A percentile compares a stretch with the other conserved stretches of the same genome.
phyloP scores from a whole-genome alignment of 2,329 filamentous ascomycete species.

The Exophiala alcalophila region DNA sequence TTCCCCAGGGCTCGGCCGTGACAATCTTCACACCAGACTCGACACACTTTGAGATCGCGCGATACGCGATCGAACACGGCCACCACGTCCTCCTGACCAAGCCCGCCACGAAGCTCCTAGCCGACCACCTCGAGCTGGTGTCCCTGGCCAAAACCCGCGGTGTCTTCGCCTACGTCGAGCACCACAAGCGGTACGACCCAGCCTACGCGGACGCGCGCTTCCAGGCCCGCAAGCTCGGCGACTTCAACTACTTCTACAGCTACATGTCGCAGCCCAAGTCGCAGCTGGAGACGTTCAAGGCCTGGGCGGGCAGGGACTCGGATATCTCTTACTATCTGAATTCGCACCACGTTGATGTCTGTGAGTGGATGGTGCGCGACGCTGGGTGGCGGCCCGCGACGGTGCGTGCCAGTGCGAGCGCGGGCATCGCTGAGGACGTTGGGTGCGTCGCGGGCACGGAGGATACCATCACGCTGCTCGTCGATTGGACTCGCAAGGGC shows the following conservation, averaged over 20 bases:
- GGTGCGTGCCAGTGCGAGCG: slow-evolving; percentile 74
- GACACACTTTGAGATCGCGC: slow-evolving; percentile 85
- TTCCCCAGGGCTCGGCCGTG: slow-evolving; percentile 76
- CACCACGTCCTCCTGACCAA: slow-evolving; percentile 94
- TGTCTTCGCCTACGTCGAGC: slow-evolving; percentile 90
- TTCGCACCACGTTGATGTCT: slow-evolving; percentile 89
- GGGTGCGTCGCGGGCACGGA: slow-evolving; percentile 80
- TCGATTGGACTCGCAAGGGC: slow-evolving; percentile 69
- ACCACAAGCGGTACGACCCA: slow-evolving; percentile 95
- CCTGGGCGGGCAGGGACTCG: slow-evolving; percentile 86
- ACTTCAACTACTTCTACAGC: slow-evolving; percentile 98
- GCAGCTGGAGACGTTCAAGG: slow-evolving; percentile 90
- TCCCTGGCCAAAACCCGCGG: slow-evolving; percentile 67
- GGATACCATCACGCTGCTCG: slow-evolving; percentile 87
- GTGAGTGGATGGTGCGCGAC: slow-evolving; percentile 84
- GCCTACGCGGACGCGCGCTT: slow-evolving; percentile 75
- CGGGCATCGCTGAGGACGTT: slow-evolving; percentile 72
- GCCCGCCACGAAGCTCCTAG: slow-evolving; percentile 80
- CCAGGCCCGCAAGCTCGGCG: slow-evolving; percentile 72
- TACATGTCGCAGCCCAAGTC: slow-evolving; percentile 95
- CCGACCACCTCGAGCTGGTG: slow-evolving; percentile 74
- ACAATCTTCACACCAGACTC: slow-evolving; percentile 95
- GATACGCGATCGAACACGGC: slow-evolving; percentile 83
- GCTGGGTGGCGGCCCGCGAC: slow-evolving; percentile 74
- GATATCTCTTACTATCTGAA: slow-evolving; percentile 97